A percentile compares a stretch with the other conserved stretches of the same genome.
phyloP scores from a whole-genome alignment of 768 basidiomycete species.

The Paxillus ammoniavirescens region DNA sequence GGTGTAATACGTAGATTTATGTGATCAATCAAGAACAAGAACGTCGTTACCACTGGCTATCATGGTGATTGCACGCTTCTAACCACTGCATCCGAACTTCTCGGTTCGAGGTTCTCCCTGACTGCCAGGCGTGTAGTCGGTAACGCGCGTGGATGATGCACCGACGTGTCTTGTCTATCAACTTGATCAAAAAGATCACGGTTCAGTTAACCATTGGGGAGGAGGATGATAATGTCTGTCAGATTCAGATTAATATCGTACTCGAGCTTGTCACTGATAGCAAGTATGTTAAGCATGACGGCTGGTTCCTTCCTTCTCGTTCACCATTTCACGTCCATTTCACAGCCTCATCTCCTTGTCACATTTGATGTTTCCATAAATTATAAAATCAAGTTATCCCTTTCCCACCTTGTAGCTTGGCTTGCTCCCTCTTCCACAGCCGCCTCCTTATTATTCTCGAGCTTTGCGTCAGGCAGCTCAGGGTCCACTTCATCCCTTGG shows the following conservation, averaged over 20 bases:
- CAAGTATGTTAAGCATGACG: background rate
- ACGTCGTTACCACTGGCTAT: background rate
- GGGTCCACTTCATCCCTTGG: constrained; percentile 18
- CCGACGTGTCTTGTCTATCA: too few relatives aligned
- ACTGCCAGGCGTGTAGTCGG: background rate
- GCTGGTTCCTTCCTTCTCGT: background rate
- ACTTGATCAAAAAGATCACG: too few relatives aligned
- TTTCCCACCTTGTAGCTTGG: constrained; percentile 33
- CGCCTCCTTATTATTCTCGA: constrained; percentile 18
- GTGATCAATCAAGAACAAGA: background rate
- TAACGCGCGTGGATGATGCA: too few relatives aligned
- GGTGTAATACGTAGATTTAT: background rate
- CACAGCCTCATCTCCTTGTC: constrained; percentile 11
- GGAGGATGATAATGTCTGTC: too few relatives aligned
- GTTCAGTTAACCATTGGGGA: too few relatives aligned
- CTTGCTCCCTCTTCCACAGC: constrained; percentile 26
- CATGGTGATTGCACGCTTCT: background rate
- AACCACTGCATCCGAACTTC: background rate
- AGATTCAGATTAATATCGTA: too few relatives aligned
- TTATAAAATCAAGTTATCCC: constrained; percentile 43
- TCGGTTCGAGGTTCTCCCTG: background rate
- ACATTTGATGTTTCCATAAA: constrained; percentile 28
- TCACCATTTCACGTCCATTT: constrained; percentile 12
- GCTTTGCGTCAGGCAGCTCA: constrained; percentile 55
- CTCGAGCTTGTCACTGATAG: too few relatives aligned